Conservation (phyloP, 176 grass and related monocot genomes). For the Melocanna baccifera region DNA sequence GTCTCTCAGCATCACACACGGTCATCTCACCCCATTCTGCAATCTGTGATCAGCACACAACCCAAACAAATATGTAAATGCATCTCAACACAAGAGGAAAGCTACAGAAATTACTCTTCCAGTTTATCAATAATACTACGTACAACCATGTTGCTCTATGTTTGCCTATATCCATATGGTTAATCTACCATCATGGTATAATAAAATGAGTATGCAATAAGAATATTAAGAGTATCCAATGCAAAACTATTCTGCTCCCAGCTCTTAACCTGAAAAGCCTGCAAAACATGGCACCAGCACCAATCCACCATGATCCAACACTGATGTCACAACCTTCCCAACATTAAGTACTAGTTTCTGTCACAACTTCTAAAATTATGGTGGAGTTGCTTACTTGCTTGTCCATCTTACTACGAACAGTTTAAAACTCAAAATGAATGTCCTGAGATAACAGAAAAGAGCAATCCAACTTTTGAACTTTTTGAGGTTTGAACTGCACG, state of each 20-base stretch:
- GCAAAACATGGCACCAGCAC: neutral
- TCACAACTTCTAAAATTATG: neutral
- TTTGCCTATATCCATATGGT: neutral
- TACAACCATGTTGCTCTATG: neutral
- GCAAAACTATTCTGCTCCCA: neutral
- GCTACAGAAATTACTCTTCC: neutral
- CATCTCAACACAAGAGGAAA: slow-evolving; percentile 14
- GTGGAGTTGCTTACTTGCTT: neutral
- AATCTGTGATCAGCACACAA: slow-evolving; percentile 52
- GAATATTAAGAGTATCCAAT: neutral
- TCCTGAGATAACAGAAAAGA: neutral
- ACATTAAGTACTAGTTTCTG: neutral
- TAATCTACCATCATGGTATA: neutral
- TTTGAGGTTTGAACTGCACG: neutral
- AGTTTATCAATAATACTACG: neutral
- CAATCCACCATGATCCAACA: neutral
- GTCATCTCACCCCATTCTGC: slow-evolving; percentile 91
- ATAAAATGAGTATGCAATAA: neutral
- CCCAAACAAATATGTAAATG: slow-evolving; percentile 18
- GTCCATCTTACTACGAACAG: neutral
- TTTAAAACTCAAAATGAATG: neutral
- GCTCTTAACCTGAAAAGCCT: neutral
- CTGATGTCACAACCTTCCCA: neutral
- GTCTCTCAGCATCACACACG: slow-evolving; percentile 96
- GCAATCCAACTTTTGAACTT: neutral